Evolutionary conservation across 2,329 filamentous ascomycete genomes (phyloP), one percentile per base, ranked within the genome.

Genomic region (Huntiella bhutanensis): DNA sequence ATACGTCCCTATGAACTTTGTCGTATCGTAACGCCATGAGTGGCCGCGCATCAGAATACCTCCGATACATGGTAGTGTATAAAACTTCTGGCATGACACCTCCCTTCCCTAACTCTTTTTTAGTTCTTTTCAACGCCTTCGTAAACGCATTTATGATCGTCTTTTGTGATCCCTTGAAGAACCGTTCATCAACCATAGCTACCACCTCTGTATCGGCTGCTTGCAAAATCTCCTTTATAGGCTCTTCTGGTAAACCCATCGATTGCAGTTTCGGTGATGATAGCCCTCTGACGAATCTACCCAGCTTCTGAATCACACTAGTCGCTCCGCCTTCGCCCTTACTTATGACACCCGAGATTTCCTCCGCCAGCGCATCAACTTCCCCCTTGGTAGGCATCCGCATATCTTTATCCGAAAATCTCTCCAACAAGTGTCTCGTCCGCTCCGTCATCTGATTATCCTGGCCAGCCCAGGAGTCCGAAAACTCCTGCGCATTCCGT

Each of bases 1-100:
- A 80, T 4, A 73, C 67, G 12, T 70, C 65, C 7, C 64, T 55
- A 0, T 80, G 71, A n/a, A 86, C 67, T 28, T 66, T 65, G 33
- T 65, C 58, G 60, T 75, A 69, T 7, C 62, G 57, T 15, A 60
- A 60, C 1, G 64, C 59, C 37, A 77, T 59, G 5, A 59, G 56
- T 11, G 59, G 58, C 8, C 69, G 61, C 2, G 67, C 66, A 0
- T 61, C 58, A 41, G 64, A 63, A 54, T 76, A 76, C 8, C 60
- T 60, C 50, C 65, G 68, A 65, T 71, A 76, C 4, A 64, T 58
- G 1, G 58, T 56, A 19, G 56, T 57, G 15, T 67, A 58, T 3
- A 60, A 61, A 51, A 58, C 62, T 33, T 54, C 53, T n/a, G 55
- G 58, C 6, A 46, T 36, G 7, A 47, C 28, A 16, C 41, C 42